Base-by-base conservation (phyloP, 441 rosid species). In the Metrosideros polymorpha region DNA sequence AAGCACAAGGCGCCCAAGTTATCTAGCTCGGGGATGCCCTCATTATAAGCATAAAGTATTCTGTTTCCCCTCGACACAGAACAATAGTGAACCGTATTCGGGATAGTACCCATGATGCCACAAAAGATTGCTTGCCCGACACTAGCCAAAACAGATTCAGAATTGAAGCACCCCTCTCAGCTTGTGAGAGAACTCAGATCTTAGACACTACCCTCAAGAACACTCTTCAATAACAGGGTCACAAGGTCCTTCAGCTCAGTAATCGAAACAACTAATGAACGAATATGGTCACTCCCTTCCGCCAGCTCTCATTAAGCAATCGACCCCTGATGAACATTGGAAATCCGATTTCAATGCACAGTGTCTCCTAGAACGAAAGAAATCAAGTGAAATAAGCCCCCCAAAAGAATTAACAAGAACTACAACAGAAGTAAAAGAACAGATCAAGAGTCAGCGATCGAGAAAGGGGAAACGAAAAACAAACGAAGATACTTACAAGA, bases 81-180 rank as follows among this genome's bases (percentile, higher is more conserved):
- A 87, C 95, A 93, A 83, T 96, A 95, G 53, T 89, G 94, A 86
- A 96, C 96, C 35, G 89, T 94, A 83, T 93, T 91, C 76, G 87
- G 93, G 75, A 91, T 92, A 12, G 93, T 88, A 82, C 89, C 93
- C 97, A 96, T 94, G 55, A 63, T 82, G 27, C 17, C 47, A 10
- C 17, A 66, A 71, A 71, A 71, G 47, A 39, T 35, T 35, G 79
- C 22, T 42, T 12, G n/a, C n/a, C 25, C 17, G 47, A 39, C 27
- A 6, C 47, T 22, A 71, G 17, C 47, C 79, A 24, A 71, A 19
- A 22, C 39, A 10, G 79, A 39, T 71, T 71, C 79, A 39, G 79
- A 71, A 71, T 71, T 42, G 47, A 71, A 71, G n/a, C 47, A 71
- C 47, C 47, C 79, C 47, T 39, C n/a, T 6, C 47, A 39, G 47